Evolutionary conservation across 2,329 filamentous ascomycete species (phyloP), one percentile per base, ranked within the genome.

Genomic region (Amauroascus niger): DNA sequence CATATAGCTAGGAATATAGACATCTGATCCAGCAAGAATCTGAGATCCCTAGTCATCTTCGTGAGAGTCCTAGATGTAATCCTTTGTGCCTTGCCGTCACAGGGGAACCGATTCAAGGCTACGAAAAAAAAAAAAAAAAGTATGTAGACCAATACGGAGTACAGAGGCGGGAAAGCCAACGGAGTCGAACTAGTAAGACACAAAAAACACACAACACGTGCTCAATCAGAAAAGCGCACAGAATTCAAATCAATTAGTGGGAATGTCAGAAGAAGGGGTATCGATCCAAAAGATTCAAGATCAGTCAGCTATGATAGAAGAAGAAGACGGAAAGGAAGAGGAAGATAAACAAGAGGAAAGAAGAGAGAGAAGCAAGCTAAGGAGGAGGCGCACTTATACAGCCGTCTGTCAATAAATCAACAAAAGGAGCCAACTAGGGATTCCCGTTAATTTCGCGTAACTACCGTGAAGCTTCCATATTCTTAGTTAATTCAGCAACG

Each of bases 401-500:
- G 32, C 18, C 18, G 28, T 44, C 20, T 22, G 16, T 41, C 37
- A 50, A 20, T 9, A 44, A 20, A 20, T 32, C 13, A 16, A 44
- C 13, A 49, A n/a, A 49, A 6, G 22, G 13, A 39, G 33, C 20
- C 14, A 39, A 18, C 11, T 39, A 28, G 14, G 14, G 8, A 14
- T 11, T 39, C 46, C 33, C 20, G 28, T 33, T 1, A 18, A 43
- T n/a, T 16, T 14, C 14, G n/a, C n/a, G 39, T 11, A 13, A 43
- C 33, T 52, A 52, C 35, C 50, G 30, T 9, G 55, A 57, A 28
- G 64, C 75, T 64, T 91, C 86, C 79, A 87, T 87, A 69, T 87
- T 87, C 62, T 86, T 86, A 1, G 93, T 98, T 62, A 98, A 74
- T 69, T 96, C 89, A 50, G 93, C 93, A 55, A 98, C 93, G 58